Conservation (phyloP, 306 rosid species). For the Quercus mongolica region DNA sequence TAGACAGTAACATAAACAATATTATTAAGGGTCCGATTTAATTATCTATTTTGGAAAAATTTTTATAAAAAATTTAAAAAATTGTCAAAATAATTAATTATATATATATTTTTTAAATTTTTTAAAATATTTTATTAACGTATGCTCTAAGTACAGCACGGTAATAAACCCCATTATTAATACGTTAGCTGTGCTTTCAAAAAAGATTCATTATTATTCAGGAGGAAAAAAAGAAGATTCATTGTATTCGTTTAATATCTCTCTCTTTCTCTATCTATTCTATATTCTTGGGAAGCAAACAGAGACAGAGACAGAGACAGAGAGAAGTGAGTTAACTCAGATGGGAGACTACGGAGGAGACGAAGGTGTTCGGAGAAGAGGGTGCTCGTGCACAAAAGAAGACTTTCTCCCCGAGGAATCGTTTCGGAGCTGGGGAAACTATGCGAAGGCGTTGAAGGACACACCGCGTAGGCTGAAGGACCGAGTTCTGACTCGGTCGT, state of each 20-base stretch:
- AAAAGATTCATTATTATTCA: too few relatives aligned
- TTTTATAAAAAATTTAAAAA: too few relatives aligned
- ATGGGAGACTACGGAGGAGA: constrained; percentile 26
- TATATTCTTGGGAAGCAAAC: too few relatives aligned
- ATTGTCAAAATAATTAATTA: too few relatives aligned
- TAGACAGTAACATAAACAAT: too few relatives aligned
- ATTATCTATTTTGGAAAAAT: fast-evolving
- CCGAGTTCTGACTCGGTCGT: constrained; percentile 52
- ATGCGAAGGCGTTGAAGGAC: constrained; percentile 38
- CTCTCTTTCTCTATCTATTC: too few relatives aligned
- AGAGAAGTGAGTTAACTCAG: neutral
- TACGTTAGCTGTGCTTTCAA: too few relatives aligned
- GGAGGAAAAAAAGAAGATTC: too few relatives aligned
- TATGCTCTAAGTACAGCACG: fast-evolving
- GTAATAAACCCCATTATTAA: too few relatives aligned
- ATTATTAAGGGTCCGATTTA: too few relatives aligned
- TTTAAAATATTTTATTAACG: fast-evolving
- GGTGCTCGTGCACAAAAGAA: constrained; percentile 36
- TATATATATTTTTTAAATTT: too few relatives aligned
- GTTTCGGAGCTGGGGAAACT: constrained; percentile 60
- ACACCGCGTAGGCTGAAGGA: constrained; percentile 55
- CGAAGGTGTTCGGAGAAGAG: constrained; percentile 37
- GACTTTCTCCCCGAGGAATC: constrained; percentile 90
- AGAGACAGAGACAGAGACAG: neutral
- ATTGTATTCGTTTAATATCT: too few relatives aligned